phyloP scores from a whole-genome alignment of 345 rosid genomes.

The Abelmoschus esculentus region DNA sequence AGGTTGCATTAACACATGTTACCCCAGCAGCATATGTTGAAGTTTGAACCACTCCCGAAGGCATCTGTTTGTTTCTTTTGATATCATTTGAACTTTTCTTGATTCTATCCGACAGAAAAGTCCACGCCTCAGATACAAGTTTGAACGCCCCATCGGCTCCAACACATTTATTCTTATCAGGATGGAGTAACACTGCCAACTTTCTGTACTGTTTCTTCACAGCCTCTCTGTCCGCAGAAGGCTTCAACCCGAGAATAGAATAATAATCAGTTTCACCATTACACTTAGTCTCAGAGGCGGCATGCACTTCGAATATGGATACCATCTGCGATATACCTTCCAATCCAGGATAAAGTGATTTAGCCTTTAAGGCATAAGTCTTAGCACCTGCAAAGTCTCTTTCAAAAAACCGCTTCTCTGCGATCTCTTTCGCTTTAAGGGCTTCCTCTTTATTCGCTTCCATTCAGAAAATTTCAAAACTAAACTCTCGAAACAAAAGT shows the following conservation, averaged over 20 bases:
- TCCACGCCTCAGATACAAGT: constrained; percentile 93
- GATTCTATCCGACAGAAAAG: constrained; percentile 53
- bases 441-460: constrained; percentile 76
- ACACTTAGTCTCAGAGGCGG: constrained; percentile 59
- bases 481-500: constrained; percentile 21
- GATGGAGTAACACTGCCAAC: constrained; percentile 92
- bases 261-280: constrained; percentile 68
- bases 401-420: constrained; percentile 76
- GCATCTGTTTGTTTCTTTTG: constrained; percentile 55
- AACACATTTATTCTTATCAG: constrained; percentile 81
- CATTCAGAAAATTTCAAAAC: constrained; percentile 39
- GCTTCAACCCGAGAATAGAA: constrained; percentile 83
- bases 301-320: constrained; percentile 80
- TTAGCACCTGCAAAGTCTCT: constrained; percentile 74
- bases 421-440: constrained; percentile 68
- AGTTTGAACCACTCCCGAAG: constrained; percentile 34
- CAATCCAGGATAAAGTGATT: constrained; percentile 62
- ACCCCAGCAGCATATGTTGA: constrained; percentile 47
- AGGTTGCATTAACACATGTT: constrained; percentile 38
- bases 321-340: constrained; percentile 94
- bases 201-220: constrained; percentile 89
- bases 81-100: constrained; percentile 63
- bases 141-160: constrained; percentile 99
- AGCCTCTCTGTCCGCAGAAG: constrained; percentile 71
- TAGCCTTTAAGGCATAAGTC: constrained; percentile 76